Conservation (phyloP, 140 eudicot species). For the Bidens hawaiensis region DNA sequence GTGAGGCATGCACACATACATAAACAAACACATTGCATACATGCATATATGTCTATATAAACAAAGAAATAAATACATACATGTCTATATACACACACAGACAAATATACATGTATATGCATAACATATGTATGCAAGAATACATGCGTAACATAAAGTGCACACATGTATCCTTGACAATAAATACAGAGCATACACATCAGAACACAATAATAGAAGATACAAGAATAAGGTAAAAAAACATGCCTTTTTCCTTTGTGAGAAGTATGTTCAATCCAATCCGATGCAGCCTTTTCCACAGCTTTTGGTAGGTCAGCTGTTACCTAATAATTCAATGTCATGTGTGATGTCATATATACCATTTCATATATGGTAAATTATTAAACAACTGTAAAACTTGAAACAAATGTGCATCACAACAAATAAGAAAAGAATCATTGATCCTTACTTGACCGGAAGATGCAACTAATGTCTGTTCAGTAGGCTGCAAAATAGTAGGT, state of each 20-base stretch:
- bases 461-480: slow-evolving; percentile 33
- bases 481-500: slow-evolving; percentile 41
- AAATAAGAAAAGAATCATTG: slow-evolving; percentile 3
- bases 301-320: slow-evolving; percentile 27
- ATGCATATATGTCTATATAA: neutral
- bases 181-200: neutral
- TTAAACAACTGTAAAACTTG: neutral
- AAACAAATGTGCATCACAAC: slow-evolving; percentile 1
- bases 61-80: neutral
- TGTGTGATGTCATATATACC: slow-evolving; percentile 4
- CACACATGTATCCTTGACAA: neutral
- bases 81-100: neutral
- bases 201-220: slow-evolving; percentile 1
- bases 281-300: slow-evolving; percentile 48
- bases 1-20: neutral
- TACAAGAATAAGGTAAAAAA: neutral
- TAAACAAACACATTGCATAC: neutral
- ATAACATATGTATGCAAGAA: neutral
- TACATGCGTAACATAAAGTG: neutral
- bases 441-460: slow-evolving; percentile 39
- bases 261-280: slow-evolving; percentile 85
- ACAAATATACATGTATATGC: neutral
- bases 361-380: neutral
- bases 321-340: slow-evolving; percentile 36
- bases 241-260: slow-evolving; percentile 68